Base-by-base conservation (phyloP, 2,329 filamentous ascomycete genomes). In the Epichloe baconii region DNA sequence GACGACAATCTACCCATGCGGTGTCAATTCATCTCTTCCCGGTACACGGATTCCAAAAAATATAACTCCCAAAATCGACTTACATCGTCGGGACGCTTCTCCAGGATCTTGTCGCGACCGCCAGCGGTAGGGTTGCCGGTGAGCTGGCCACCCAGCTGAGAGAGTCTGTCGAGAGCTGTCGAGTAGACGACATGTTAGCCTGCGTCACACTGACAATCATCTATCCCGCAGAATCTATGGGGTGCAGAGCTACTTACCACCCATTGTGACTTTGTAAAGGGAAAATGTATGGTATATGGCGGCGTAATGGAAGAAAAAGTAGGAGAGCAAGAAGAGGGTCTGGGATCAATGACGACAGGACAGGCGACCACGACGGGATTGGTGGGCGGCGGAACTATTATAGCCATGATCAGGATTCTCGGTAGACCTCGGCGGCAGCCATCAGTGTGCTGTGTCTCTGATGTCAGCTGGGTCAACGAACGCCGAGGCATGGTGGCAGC, bases 31-130 rank as follows among this genome's bases (percentile, higher is more conserved):
- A 11, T 31, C 31, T 43, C 40, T 43, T 21, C n/a, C 4, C 15
- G 47, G 34, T 44, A 3, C 40, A 23, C 4, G 8, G 12, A 40
- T n/a, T 40, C 36, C 45, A 40, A 38, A 47, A 19, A 44, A 26
- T 4, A 26, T 3, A 6, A 8, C 31, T 1, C 26, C 31, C 31
- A 31, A 31, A 2, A 31, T 31, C 10, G 11, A 58, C 71, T 49
- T 71, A 83, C 80, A 73, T 85, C 82, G 65, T 85, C 81, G 51
- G 82, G 72, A 64, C 74, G 75, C 72, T 85, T 85, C 66, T 83
- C 70, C 43, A 85, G 72, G 45, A 86, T 68, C 66, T 72, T 78
- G 54, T 77, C 76, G 58, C 72, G 71, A 55, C 70, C 70, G 55
- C 71, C 69, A 47, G 71, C 68, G 56, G 71, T 70, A 57, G 80